Percentiles rank a stretch among this genome's conserved stretches.
phyloP scores from a whole-genome alignment of 2,329 filamentous ascomycete genomes.

The Ceratocystis lukuohia region DNA sequence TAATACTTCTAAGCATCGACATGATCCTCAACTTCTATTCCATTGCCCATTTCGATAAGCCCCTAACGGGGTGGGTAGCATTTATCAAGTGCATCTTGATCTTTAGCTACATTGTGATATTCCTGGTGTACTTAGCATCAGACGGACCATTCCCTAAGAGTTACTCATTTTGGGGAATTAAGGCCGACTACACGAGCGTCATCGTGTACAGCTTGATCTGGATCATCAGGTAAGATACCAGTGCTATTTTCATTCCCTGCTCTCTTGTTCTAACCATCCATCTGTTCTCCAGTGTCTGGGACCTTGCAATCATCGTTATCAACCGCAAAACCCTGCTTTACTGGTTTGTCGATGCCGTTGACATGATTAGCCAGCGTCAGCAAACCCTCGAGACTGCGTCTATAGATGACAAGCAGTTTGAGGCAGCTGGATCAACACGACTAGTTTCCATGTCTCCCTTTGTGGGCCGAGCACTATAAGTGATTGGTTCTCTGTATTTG shows the following conservation, averaged over 20 bases:
- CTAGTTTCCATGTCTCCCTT: not conserved
- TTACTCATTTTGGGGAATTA: conserved; percentile 29
- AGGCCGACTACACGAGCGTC: conserved; percentile 23
- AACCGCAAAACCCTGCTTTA: conserved; percentile 13
- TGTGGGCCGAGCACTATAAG: conserved; percentile 13
- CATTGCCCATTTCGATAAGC: conserved; percentile 25
- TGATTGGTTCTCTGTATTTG: not conserved
- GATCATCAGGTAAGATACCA: conserved; percentile 25
- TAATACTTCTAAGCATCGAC: conserved; percentile 27
- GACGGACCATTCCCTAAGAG: conserved; percentile 28
- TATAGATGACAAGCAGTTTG: not conserved
- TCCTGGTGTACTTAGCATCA: conserved; percentile 27
- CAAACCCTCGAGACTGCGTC: conserved; percentile 1
- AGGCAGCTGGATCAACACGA: not conserved
- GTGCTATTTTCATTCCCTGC: not conserved
- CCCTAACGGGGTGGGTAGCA: conserved; percentile 27
- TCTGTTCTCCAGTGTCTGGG: conserved; percentile 17
- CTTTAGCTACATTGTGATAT: conserved; percentile 27
- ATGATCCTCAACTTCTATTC: conserved; percentile 28
- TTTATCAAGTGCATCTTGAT: conserved; percentile 26
- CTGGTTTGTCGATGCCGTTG: conserved; percentile 12
- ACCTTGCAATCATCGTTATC: conserved; percentile 18
- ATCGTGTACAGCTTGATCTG: conserved; percentile 29
- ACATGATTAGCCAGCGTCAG: not conserved
- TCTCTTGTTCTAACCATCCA: not conserved